These are phyloP conservation scores for Corymbia maculata DNA, from an alignment of 345 rosid genomes.

Conservation along the genomic window DNA sequence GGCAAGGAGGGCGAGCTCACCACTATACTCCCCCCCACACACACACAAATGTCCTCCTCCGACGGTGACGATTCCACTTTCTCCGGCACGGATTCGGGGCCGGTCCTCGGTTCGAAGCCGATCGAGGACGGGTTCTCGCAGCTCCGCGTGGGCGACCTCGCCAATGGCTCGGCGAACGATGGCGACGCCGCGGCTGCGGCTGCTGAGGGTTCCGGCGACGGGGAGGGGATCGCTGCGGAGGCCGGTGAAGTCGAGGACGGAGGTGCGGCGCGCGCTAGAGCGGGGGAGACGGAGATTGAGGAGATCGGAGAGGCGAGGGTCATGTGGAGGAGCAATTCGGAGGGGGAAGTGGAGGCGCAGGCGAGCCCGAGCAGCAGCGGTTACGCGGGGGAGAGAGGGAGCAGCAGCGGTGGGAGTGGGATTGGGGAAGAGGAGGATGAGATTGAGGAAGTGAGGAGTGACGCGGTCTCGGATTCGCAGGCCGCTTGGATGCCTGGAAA, in stretches of 20 bases:
- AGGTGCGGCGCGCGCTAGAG: background rate
- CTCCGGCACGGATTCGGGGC: background rate
- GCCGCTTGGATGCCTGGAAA: slow-evolving; percentile 68
- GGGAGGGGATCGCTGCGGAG: background rate
- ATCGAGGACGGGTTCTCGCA: background rate
- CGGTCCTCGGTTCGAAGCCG: background rate
- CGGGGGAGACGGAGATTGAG: slow-evolving; percentile 1
- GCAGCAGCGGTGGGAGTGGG: slow-evolving; percentile 50
- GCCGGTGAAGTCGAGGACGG: background rate
- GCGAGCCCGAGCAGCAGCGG: slow-evolving; percentile 89
- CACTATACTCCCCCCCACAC: background rate
- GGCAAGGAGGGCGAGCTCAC: background rate
- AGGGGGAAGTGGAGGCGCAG: slow-evolving; percentile 39
- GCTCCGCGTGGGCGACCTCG: background rate
- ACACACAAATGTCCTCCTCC: background rate
- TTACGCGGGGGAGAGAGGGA: slow-evolving; percentile 92
- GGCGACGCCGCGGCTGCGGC: background rate
- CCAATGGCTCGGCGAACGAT: background rate
- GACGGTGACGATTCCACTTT: background rate
- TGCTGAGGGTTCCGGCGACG: background rate
- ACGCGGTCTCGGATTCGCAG: slow-evolving; percentile 26
- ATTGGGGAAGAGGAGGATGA: slow-evolving; percentile 65
- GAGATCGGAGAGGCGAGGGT: slow-evolving; percentile 7
- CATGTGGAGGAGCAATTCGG: slow-evolving; percentile 34
- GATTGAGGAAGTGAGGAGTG: slow-evolving; percentile 38